Evolutionary conservation across 441 rosid genomes (phyloP), one percentile per base, ranked within the genome.

Genomic region (Erodium trifolium): DNA sequence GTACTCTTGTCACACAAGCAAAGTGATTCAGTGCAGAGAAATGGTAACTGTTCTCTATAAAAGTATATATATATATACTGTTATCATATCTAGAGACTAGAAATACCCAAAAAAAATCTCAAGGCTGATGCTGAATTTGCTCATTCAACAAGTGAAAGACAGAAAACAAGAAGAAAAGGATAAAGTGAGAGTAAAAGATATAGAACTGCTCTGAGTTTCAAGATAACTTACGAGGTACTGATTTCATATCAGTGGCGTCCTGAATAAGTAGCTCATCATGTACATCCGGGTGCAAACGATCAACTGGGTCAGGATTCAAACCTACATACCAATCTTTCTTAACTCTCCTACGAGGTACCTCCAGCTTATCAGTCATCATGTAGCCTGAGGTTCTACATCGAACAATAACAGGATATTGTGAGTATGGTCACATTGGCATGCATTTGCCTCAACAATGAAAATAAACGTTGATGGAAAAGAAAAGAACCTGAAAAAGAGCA

Each of bases 241-340:
- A 67, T 66, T 80, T 80, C 77, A 76, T 72, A 63, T 80, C 86
- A 76, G 81, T 73, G 70, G 97, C 91, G 70, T 92, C 87, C 70
- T 70, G 68, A 65, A 88, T 72, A 72, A 95, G 85, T 70, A 73
- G 76, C 10, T 88, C 86, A 71, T 95, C 98, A 72, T 82, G 83
- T 68, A 92, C 97, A 75, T 95, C 97, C 2, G 98, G 97, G 82
- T 81, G 95, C 66, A 96, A 86, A 68, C 97, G 93, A 81, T 95
- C 99, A 71, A 84, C 98, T 13, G 97, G 95, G 75, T 92, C 97
- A 65, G 86, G 79, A 67, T 87, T 67, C 83, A 95, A 82, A 67
- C 96, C 98, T 66, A 82, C 93, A 80, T 89, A 76, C 99, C 99
- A 95, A 76, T 92, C 82, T 81, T 91, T 95, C 78, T 65, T 88